These are phyloP conservation scores for Mycena venus DNA, from an alignment of 768 basidiomycete species.

Conservation along the genomic window DNA sequence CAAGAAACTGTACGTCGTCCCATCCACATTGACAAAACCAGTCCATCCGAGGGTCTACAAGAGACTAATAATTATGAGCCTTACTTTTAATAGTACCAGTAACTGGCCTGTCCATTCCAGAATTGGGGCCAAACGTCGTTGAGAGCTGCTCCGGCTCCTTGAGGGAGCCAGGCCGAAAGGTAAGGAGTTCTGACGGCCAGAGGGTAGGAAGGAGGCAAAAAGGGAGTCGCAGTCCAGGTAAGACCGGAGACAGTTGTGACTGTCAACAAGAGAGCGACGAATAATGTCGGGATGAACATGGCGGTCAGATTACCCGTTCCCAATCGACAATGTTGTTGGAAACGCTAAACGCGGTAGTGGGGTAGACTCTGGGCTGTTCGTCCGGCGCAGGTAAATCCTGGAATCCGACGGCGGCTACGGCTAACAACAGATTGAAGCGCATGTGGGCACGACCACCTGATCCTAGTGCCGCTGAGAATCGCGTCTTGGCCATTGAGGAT, in stretches of 20 bases:
- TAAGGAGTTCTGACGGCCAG: conserved; percentile 77
- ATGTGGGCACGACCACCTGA: background rate
- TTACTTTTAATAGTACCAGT: too few species aligned
- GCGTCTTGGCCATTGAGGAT: background rate
- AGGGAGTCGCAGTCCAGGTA: conserved; percentile 62
- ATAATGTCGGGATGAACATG: background rate
- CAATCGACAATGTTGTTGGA: background rate
- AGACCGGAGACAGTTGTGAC: background rate
- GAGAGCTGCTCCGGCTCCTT: conserved; percentile 60
- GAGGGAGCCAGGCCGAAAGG: conserved; percentile 74
- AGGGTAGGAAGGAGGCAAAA: conserved; percentile 71
- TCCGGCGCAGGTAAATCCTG: too few species aligned
- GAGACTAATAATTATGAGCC: too few species aligned
- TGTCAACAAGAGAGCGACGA: background rate
- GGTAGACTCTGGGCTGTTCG: too few species aligned
- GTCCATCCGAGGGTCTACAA: conserved; percentile 73
- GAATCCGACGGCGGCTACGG: too few species aligned
- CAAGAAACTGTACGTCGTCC: conserved; percentile 66
- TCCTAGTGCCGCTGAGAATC: background rate
- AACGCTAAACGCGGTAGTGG: background rate
- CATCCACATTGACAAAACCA: conserved; percentile 73
- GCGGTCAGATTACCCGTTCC: background rate
- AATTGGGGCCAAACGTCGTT: conserved; percentile 74
- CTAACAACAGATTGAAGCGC: background rate
- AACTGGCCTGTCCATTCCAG: conserved; percentile 71